Evolutionary conservation across 345 rosid genomes (phyloP).

Genomic region (Dimocarpus longan): DNA sequence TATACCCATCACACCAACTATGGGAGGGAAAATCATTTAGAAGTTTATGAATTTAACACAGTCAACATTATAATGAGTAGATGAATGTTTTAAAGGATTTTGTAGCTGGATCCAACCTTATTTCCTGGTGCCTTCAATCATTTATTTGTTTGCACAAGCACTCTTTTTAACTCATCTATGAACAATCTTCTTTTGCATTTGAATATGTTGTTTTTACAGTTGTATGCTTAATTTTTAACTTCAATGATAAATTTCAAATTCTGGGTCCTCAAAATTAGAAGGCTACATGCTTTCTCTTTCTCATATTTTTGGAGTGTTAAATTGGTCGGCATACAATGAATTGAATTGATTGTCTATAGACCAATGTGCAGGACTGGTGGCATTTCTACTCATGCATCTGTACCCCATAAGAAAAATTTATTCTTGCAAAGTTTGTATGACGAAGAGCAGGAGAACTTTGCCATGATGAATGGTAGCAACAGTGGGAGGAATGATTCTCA

Average conservation of each 20-base stretch:
- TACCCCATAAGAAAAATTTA: conserved; percentile 62
- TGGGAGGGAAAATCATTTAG: neutral
- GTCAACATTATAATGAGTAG: neutral
- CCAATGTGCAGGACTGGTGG: conserved; percentile 62
- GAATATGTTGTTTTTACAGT: neutral
- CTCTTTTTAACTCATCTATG: neutral
- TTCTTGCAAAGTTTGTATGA: conserved; percentile 79
- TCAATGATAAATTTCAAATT: neutral
- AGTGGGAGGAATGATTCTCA: conserved; percentile 32
- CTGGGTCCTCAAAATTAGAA: neutral
- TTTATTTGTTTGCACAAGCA: neutral
- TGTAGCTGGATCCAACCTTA: neutral
- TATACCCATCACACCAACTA: neutral
- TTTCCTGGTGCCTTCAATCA: neutral
- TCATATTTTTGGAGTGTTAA: neutral
- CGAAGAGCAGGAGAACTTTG: conserved; percentile 43
- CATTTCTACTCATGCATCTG: conserved; percentile 60
- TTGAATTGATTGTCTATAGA: conserved; percentile 26
- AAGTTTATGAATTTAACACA: neutral
- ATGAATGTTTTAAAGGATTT: conserved; percentile 3
- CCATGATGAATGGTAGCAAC: conserved; percentile 18
- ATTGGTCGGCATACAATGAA: neutral
- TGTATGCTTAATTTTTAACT: neutral
- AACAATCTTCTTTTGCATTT: neutral
- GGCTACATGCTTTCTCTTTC: neutral